A percentile compares a stretch with the other conserved stretches of the same genome.
phyloP scores from a whole-genome alignment of 371 early-diverging fungal species.

The Rhizopus arrhizus region DNA sequence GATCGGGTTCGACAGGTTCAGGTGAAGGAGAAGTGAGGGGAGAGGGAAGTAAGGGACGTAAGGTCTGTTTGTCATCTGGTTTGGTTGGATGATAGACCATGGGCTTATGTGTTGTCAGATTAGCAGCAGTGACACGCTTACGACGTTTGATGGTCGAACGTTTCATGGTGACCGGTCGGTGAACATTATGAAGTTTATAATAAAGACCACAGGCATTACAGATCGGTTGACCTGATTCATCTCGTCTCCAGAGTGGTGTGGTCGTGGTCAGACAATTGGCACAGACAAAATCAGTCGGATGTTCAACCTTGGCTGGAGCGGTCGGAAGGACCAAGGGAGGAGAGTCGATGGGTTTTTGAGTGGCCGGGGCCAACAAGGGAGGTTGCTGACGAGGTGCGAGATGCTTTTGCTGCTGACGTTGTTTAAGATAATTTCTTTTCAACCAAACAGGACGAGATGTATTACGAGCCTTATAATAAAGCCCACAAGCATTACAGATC shows the following conservation, averaged over 20 bases:
- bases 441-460: slow-evolving; percentile 82
- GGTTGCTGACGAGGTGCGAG: slow-evolving; percentile 22
- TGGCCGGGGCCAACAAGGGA: slow-evolving; percentile 40
- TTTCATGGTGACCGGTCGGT: slow-evolving; percentile 61
- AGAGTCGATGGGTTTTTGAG: too few species aligned
- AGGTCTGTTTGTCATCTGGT: slow-evolving; percentile 19
- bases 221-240: slow-evolving; percentile 63
- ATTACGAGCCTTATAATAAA: slow-evolving; percentile 82
- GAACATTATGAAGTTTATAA: slow-evolving; percentile 68
- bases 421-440: slow-evolving; percentile 59
- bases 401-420: slow-evolving; percentile 18
- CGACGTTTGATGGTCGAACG: slow-evolving; percentile 60
- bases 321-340: too few species aligned
- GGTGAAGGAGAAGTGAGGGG: slow-evolving; percentile 12
- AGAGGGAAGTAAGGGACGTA: slow-evolving; percentile 36
- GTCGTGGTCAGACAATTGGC: slow-evolving; percentile 73
- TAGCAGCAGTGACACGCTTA: slow-evolving; percentile 42
- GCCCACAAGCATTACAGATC: slow-evolving; percentile 92
- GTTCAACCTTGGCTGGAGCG: background rate
- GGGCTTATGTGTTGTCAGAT: slow-evolving; percentile 17
- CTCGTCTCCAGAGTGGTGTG: slow-evolving; percentile 86
- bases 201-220: slow-evolving; percentile 89
- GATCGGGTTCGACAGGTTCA: slow-evolving; percentile 46
- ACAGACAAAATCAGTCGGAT: slow-evolving; percentile 46
- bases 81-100: slow-evolving; percentile 22